Percentiles rank a stretch among this genome's conserved stretches.
Evolutionary conservation across 331 rosid genomes (phyloP).

Genomic region (Quercus phellos): DNA sequence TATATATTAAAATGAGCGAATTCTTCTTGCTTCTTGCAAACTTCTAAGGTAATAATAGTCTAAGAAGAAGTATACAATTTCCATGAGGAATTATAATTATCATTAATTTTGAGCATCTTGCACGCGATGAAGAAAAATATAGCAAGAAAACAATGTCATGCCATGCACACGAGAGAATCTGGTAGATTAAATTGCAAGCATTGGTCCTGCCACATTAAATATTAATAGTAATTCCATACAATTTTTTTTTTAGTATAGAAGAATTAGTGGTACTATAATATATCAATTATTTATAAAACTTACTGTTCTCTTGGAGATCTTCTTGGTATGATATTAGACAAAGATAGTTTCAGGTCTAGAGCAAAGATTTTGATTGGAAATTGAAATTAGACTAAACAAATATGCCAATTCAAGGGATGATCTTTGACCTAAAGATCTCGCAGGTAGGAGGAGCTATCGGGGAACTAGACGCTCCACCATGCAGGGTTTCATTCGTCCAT

Average conservation of each 20-base stretch:
- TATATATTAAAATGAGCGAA: not conserved
- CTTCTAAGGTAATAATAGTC: not conserved
- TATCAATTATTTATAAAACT: too few species aligned
- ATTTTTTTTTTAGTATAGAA: not conserved
- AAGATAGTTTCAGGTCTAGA: conserved; percentile 29
- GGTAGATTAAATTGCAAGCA: conserved; percentile 21
- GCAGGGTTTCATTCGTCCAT: conserved; percentile 17
- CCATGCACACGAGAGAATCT: conserved; percentile 45
- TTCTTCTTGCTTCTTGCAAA: conserved; percentile 13
- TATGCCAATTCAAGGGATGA: conserved; percentile 40
- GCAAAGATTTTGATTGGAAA: conserved; percentile 33
- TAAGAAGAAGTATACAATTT: not conserved
- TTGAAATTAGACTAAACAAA: conserved; percentile 18
- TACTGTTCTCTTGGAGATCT: not conserved
- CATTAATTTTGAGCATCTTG: conserved; percentile 12
- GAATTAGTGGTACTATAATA: not conserved
- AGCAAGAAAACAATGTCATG: conserved; percentile 44
- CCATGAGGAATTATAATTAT: not conserved
- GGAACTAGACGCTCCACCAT: conserved; percentile 39
- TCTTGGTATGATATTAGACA: conserved; percentile 13
- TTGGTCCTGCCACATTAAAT: conserved; percentile 9
- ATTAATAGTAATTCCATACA: not conserved
- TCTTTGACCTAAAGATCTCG: conserved; percentile 77
- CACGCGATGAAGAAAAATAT: conserved; percentile 36
- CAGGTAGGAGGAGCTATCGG: conserved; percentile 47